Evolutionary conservation across 495 filamentous ascomycete species (phyloP), one percentile per base, ranked within the genome.

Genomic region (Neurospora hispaniola): DNA sequence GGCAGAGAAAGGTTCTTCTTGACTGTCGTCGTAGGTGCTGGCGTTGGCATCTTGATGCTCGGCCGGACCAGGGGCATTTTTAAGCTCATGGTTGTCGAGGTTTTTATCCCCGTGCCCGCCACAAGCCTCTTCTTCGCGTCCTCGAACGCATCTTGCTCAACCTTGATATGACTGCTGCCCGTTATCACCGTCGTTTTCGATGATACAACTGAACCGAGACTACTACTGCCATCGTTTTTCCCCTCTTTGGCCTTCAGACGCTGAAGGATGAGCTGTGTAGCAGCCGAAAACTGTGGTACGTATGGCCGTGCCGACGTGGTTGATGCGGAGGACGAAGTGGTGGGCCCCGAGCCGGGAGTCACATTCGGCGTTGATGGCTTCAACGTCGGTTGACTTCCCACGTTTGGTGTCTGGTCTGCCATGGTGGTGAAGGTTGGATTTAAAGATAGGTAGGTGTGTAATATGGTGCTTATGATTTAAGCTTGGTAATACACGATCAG

Each of bases 221-320:
- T 81, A 66, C 78, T 31, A 14, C 54, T 14, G 23, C 27, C 54
- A 18, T 66, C 54, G 35, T 66, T 66, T 14, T 66, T 66, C 9
- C 54, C 54, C 6, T 66, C 79, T 38, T 85, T 82, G 35, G 80
- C 79, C 42, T 81, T 84, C 59, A 89, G 84, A 20, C 86, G 80
- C 70, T 86, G 85, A 12, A 89, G 82, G 18, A 89, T 89, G 84
- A 89, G 82, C 73, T 88, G 84, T 0, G 88, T 89, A 0, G 87
- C 80, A 9, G 85, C 84, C 8, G 83, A 85, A 76, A 89, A 88
- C 72, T 88, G 85, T 1, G 86, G 86, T 31, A 84, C 76, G 73
- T 86, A 86, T 31, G 79, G 81, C 18, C 77, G 80, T n/a, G 73
- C 75, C 4, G 80, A 39, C 4, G 78, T 75, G 48, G 71, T 73